phyloP scores from a whole-genome alignment of 345 rosid species.

The Hibiscus trionum region DNA sequence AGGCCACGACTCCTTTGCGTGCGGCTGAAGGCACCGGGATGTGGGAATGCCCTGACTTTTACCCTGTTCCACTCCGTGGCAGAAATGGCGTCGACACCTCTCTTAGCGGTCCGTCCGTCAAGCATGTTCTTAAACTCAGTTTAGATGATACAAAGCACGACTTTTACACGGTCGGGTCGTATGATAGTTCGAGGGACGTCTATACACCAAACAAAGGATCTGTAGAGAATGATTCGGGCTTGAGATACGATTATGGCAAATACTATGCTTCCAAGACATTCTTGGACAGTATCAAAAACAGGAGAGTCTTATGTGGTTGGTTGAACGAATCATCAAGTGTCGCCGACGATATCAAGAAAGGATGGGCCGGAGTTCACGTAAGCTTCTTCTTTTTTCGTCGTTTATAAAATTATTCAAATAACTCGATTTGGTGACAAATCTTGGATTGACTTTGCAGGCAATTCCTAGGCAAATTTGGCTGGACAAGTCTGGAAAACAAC shows the following conservation, averaged over 20 bases:
- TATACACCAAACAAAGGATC: slow-evolving; percentile 36
- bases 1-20: neutral
- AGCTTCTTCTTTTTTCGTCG: neutral
- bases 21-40: slow-evolving; percentile 1
- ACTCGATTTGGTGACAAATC: neutral
- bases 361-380: slow-evolving; percentile 54
- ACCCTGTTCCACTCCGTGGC: slow-evolving; percentile 26
- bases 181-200: slow-evolving; percentile 23
- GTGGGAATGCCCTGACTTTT: slow-evolving; percentile 21
- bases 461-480: slow-evolving; percentile 58
- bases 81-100: slow-evolving; percentile 48
- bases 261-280: slow-evolving; percentile 70
- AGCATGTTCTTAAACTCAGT: slow-evolving; percentile 63
- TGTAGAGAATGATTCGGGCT: slow-evolving; percentile 33
- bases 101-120: slow-evolving; percentile 4
- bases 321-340: slow-evolving; percentile 36
- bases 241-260: slow-evolving; percentile 67
- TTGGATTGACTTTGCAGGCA: slow-evolving; percentile 25
- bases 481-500: slow-evolving; percentile 39
- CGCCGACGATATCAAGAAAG: slow-evolving; percentile 27
- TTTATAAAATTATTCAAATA: too few relatives aligned
- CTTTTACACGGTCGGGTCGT: slow-evolving; percentile 50
- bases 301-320: slow-evolving; percentile 60
- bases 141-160: slow-evolving; percentile 39
- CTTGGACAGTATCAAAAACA: slow-evolving; percentile 32